phyloP scores from a whole-genome alignment of 345 rosid genomes.

The Sisymbrium irio region DNA sequence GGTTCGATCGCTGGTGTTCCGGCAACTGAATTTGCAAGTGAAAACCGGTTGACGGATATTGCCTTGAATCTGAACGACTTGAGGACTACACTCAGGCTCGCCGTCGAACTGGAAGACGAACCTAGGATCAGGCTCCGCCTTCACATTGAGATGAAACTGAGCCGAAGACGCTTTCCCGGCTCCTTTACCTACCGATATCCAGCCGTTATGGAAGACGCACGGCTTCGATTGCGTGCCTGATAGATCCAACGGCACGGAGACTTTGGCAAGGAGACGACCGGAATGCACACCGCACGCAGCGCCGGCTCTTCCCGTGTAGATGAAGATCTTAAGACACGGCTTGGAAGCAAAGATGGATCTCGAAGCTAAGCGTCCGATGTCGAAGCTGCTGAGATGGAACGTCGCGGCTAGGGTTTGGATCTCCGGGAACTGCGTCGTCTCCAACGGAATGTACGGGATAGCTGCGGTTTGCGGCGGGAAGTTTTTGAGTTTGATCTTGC shows the following conservation, averaged over 20 bases:
- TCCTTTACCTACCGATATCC: conserved; percentile 70
- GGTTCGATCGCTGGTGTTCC: conserved; percentile 63
- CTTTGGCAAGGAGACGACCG: conserved; percentile 67
- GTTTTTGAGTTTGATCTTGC: conserved; percentile 68
- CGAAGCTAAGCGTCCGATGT: conserved; percentile 51
- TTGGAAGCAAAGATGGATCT: conserved; percentile 64
- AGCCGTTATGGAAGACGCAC: conserved; percentile 65
- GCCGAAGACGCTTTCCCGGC: conserved; percentile 51
- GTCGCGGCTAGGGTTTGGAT: conserved; percentile 53
- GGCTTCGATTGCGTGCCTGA: conserved; percentile 52
- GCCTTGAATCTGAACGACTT: conserved; percentile 85
- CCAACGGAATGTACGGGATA: conserved; percentile 61
- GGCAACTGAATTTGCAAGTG: conserved; percentile 87
- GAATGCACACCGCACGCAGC: conserved; percentile 71
- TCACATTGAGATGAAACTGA: conserved; percentile 69
- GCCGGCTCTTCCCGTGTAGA: conserved; percentile 77
- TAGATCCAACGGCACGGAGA: conserved; percentile 75
- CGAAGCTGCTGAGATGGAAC: conserved; percentile 69
- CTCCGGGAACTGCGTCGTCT: conserved; percentile 41
- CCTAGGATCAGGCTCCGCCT: conserved; percentile 88
- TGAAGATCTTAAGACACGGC: conserved; percentile 50
- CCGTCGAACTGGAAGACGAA: conserved; percentile 97
- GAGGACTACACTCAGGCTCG: conserved; percentile 96
- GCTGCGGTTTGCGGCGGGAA: conserved; percentile 61
- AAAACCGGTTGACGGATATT: conserved; percentile 85